Base-by-base conservation (phyloP, 1,284 basidiomycete species). In the Apiotrichum domesticum region DNA sequence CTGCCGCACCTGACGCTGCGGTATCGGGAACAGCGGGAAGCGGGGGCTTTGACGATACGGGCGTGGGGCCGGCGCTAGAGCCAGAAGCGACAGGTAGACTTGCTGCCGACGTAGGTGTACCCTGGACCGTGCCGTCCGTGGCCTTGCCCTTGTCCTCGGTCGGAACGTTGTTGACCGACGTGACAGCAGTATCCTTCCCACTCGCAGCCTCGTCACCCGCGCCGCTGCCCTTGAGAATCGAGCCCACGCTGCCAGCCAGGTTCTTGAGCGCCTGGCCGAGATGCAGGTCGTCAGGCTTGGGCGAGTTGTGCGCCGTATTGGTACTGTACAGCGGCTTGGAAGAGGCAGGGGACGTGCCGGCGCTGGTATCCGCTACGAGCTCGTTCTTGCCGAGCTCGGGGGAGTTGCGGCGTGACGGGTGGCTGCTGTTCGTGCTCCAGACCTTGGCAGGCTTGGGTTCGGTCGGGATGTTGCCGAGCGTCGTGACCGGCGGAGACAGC, bases 351-450 rank as follows among this genome's bases (percentile, higher is more conserved):
- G 29, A 29, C 3, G 29, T 29, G 29, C 29, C 29, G 29, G 29
- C 29, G 29, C 29, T 29, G 3, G 29, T 29, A 29, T 29, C 29
- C 29, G 29, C 29, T 2, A 39, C 3, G 37, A 39, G 37, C 37
- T 39, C 37, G 37, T 39, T 14, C 37, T 39, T 39, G 37, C 14
- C 29, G 29, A 37, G 35, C 21, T 40, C 35, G 21, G 40, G 41
- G 11, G 40, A 15, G n/a, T 41, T 29, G 41, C 49, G 34, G 50
- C 51, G 47, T 44, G 44, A 10, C 32, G 50, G 41, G 49, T 60
- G 29, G 34, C 50, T 11, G 10, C 41, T 37, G 55, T 73, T 73
- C 33, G 70, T 72, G 13, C 63, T 60, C 67, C 67, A 72, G 3
- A 66, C 60, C 11, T 56, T 42, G 44, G 61, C 61, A 4, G 51